Evolutionary conservation across 805 yeast species (phyloP), one percentile per base, ranked within the genome.

Genomic region (Saccharomycopsis olivae): DNA sequence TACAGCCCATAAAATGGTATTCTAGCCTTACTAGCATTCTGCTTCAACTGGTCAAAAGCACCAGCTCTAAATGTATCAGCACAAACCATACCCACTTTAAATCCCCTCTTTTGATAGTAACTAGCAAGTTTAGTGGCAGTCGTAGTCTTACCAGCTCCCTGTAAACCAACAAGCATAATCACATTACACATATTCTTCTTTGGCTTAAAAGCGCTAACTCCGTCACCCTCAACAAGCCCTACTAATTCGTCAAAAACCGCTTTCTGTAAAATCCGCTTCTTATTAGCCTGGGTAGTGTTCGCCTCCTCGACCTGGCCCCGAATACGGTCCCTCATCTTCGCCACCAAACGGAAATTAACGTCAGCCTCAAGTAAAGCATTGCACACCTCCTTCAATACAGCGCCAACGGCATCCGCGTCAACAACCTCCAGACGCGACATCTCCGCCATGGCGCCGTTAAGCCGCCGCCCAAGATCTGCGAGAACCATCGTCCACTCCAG

Each of bases 51-150:
- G 62, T 89, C 98, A 66, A 89, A 89, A 2, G 98, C 98, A 70
- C 98, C 98, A 28, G 98, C 98, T 70, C 98, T 78, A 69, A 89
- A 92, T 23, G 98, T 92, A 66, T 92, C 98, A 2, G 98, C 98
- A 73, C 98, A 92, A 19, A 92, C 97, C 56, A 92, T 67, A 39
- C 97, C 97, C 35, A 86, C 95, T 57, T 87, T 88, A 62, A 78
- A 86, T 2, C 96, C 96, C 54, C 96, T 69, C 55, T 88, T 75
- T 54, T 87, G 89, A 58, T 92, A 92, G 57, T 84, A 88, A 2
- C 86, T 94, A 0, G 98, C 98, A 52, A 89, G 67, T 53, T 92
- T 92, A 1, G 98, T 92, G 75, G 96, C 88, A 2, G 96, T 78
- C 0, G 98, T 92, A 24, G 98, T 92, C 59, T 92, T 92, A 71